Evolutionary conservation across 2,329 filamentous ascomycete genomes (phyloP).

Genomic region (Aspergillus arachidicola): DNA sequence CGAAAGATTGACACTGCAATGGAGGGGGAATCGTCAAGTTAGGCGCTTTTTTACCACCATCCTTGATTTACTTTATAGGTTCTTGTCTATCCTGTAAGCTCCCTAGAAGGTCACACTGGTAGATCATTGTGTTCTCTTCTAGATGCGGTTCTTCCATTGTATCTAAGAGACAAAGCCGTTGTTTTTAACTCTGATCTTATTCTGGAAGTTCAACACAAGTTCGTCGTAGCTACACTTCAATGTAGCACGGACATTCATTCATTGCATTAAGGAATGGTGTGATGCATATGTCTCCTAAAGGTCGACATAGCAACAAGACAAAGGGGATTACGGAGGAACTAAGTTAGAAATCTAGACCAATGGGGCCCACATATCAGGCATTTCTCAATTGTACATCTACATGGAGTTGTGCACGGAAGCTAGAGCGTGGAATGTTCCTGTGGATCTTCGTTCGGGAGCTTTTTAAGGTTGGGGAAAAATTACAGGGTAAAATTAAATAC

Average conservation of each 20-base stretch:
- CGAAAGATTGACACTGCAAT: conserved; percentile 43
- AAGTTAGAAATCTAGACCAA: neutral
- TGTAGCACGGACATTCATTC: neutral
- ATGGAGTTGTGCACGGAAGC: neutral
- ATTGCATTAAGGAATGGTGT: neutral
- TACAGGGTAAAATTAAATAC: neutral
- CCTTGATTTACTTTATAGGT: neutral
- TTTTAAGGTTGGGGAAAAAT: conserved; percentile 4
- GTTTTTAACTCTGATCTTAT: neutral
- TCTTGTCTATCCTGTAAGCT: neutral
- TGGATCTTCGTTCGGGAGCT: conserved; percentile 2
- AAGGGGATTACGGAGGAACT: neutral
- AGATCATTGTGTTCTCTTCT: no score
- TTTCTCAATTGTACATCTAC: neutral
- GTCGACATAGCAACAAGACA: neutral
- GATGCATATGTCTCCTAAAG: neutral
- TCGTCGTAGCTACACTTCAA: neutral
- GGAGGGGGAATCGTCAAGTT: conserved; percentile 17
- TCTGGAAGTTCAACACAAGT: neutral
- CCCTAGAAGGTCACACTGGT: neutral
- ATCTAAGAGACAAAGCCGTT: neutral
- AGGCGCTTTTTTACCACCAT: neutral
- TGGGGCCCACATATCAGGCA: neutral
- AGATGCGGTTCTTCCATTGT: neutral
- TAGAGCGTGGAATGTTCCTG: conserved; percentile 13